Conservation (phyloP, 306 rosid genomes). For the Crataegus laevigata region DNA sequence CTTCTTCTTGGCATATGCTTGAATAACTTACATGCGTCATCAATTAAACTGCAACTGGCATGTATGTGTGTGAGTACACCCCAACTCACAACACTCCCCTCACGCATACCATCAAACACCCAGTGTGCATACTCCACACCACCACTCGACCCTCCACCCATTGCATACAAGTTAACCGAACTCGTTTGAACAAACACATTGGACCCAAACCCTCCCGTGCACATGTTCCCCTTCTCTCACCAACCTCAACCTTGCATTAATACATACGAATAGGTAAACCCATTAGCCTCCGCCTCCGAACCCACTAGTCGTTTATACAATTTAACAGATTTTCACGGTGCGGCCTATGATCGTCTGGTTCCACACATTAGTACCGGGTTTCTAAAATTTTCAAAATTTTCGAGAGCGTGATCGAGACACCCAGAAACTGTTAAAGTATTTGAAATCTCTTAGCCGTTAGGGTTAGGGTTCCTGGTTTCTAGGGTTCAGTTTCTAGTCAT, state of each 20-base stretch:
- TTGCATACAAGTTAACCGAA: conserved; percentile 42
- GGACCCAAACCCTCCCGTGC: conserved; percentile 37
- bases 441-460: too few species aligned
- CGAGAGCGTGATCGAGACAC: too few species aligned
- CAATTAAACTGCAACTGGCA: conserved; percentile 55
- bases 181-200: conserved; percentile 53
- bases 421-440: too few species aligned
- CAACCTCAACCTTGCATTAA: conserved; percentile 47
- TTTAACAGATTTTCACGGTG: conserved; percentile 28
- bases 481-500: too few species aligned
- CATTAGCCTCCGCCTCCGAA: conserved; percentile 40
- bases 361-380: too few species aligned
- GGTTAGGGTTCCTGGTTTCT: too few species aligned
- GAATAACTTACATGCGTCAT: neutral
- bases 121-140: conserved; percentile 38
- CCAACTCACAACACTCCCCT: too few species aligned
- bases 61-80: conserved; percentile 77
- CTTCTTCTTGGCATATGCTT: conserved; percentile 36
- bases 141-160: conserved; percentile 24
- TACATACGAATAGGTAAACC: conserved; percentile 57
- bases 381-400: too few species aligned
- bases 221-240: conserved; percentile 59
- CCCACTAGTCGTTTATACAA: conserved; percentile 36
- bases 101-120: conserved; percentile 55
- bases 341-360: neutral